These are phyloP conservation scores for Cordyceps militaris DNA, from an alignment of 2,329 filamentous ascomycete species.

Conservation along the genomic window DNA sequence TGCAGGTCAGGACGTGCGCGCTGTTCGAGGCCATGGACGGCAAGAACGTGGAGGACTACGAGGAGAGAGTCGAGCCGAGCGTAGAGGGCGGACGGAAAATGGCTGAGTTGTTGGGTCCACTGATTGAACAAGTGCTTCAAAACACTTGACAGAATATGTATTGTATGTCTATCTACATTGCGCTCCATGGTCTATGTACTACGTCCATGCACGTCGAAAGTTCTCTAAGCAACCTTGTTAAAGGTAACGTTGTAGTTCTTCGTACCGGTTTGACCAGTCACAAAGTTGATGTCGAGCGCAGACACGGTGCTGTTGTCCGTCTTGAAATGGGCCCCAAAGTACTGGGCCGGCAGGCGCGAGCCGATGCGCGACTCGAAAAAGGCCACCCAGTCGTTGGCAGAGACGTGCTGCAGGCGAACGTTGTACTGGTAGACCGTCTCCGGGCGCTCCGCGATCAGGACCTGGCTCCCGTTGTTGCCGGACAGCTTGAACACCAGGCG, in stretches of 20 bases:
- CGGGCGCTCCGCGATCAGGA: background rate
- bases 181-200: background rate
- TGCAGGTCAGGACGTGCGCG: background rate
- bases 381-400: background rate
- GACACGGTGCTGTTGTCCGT: background rate
- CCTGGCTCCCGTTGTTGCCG: too few relatives aligned
- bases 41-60: background rate
- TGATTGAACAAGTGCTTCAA: background rate
- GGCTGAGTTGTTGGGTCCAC: background rate
- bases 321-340: background rate
- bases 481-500: background rate
- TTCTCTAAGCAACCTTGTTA: background rate
- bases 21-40: background rate
- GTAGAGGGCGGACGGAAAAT: conserved; percentile 7
- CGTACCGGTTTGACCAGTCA: fast-evolving
- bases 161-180: background rate
- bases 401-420: background rate
- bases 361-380: background rate
- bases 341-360: background rate
- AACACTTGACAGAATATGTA: background rate
- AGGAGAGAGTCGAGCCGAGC: conserved; percentile 10
- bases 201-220: background rate
- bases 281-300: background rate
- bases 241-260: background rate
- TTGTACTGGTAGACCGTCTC: background rate